Evolutionary conservation across 345 rosid species (phyloP).

Genomic region (Salix udensis): DNA sequence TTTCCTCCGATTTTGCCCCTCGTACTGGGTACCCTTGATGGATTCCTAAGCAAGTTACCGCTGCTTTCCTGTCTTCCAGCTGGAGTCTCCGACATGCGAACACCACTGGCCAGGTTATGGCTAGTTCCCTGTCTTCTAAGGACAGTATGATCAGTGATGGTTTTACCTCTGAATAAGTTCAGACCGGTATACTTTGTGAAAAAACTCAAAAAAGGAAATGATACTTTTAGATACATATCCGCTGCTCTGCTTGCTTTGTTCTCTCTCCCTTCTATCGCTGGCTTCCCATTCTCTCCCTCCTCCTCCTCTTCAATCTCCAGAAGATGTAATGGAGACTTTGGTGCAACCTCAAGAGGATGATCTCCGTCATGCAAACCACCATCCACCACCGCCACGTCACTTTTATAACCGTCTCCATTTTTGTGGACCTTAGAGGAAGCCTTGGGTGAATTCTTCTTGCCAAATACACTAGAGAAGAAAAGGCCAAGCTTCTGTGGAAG

Average conservation of each 20-base stretch:
- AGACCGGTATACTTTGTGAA: neutral
- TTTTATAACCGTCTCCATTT: neutral
- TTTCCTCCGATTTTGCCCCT: neutral
- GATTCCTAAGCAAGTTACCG: constrained; percentile 1
- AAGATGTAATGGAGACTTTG: neutral
- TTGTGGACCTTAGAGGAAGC: neutral
- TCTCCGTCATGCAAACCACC: neutral
- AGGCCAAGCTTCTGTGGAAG: constrained; percentile 24
- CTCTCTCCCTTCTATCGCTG: neutral
- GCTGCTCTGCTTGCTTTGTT: neutral
- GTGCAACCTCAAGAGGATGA: neutral
- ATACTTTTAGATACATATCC: neutral
- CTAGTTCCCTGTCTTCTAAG: neutral
- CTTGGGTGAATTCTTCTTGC: constrained; percentile 10
- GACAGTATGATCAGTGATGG: neutral
- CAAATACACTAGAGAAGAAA: constrained; percentile 29
- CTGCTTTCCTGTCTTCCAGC: constrained; percentile 1
- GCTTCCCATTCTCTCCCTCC: neutral
- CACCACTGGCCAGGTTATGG: neutral
- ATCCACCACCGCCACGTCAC: neutral
- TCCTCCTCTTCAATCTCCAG: constrained; percentile 10
- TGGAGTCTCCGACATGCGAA: neutral
- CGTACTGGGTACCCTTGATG: constrained; percentile 19
- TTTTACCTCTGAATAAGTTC: neutral
- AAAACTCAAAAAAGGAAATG: constrained; percentile 6